Conservation (phyloP, 345 rosid genomes). For the Euphorbia lathyris region DNA sequence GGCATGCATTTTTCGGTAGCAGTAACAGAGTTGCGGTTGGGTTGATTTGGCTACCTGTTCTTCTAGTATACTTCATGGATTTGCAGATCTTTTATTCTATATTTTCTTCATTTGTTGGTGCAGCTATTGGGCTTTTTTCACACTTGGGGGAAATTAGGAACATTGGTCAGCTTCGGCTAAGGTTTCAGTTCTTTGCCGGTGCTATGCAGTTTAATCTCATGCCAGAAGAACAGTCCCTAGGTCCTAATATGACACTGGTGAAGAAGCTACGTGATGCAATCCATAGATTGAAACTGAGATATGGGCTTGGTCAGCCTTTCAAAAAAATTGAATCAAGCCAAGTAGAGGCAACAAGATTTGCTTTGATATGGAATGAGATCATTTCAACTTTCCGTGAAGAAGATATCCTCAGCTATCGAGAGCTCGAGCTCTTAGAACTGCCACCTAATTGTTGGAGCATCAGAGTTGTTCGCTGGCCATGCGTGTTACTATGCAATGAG, state of each 20-base stretch:
- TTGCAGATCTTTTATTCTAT: constrained; percentile 88
- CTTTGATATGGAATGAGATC: constrained; percentile 90
- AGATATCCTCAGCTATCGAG: constrained; percentile 71
- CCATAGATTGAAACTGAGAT: constrained; percentile 66
- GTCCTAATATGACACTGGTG: constrained; percentile 56
- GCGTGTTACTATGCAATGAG: constrained; percentile 83
- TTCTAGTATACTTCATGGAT: constrained; percentile 75
- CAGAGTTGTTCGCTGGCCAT: constrained; percentile 89
- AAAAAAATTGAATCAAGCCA: constrained; percentile 79
- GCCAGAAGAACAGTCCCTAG: constrained; percentile 55
- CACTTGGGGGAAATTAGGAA: constrained; percentile 93
- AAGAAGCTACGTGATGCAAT: constrained; percentile 78
- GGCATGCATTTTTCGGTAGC: constrained; percentile 80
- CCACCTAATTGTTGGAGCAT: constrained; percentile 82
- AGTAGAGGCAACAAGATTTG: constrained; percentile 82
- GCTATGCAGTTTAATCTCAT: constrained; percentile 90
- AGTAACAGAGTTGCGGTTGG: constrained; percentile 52
- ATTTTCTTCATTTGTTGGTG: constrained; percentile 69
- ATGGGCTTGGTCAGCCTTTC: constrained; percentile 81
- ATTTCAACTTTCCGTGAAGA: constrained; percentile 73
- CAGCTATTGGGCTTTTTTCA: constrained; percentile 57
- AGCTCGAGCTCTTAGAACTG: constrained; percentile 75
- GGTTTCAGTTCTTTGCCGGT: constrained; percentile 91
- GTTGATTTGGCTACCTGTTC: constrained; percentile 74
- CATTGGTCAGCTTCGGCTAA: constrained; percentile 75